Conservation (phyloP, 169 alveolate genomes). For the Plasmodium coatneyi region DNA sequence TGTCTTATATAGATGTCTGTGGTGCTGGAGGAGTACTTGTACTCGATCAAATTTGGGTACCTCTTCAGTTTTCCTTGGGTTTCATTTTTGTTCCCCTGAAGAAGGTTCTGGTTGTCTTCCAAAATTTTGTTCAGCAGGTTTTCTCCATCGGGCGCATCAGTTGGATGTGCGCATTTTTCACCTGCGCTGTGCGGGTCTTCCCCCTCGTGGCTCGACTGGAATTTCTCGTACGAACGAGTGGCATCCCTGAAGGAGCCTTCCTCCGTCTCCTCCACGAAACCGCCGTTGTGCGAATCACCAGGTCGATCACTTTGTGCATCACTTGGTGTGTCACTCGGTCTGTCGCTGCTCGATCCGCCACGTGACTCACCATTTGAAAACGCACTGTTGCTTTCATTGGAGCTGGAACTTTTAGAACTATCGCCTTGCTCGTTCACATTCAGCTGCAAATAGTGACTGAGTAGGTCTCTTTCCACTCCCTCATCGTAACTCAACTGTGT, state of each 20-base stretch:
- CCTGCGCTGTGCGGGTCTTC: not conserved
- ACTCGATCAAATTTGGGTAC: slow-evolving; percentile 18
- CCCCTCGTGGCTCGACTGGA: not conserved
- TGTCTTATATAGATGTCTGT: slow-evolving; percentile 51
- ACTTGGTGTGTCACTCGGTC: not conserved
- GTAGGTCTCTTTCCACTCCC: slow-evolving; percentile 5
- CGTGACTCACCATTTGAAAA: slow-evolving; percentile 7
- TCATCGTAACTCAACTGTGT: slow-evolving; percentile 48
- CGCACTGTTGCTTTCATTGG: not conserved
- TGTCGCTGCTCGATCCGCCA: not conserved
- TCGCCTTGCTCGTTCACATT: not conserved
- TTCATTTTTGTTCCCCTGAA: not conserved
- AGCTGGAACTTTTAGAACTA: not conserved
- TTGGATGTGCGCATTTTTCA: not conserved
- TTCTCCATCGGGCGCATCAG: slow-evolving; percentile 1
- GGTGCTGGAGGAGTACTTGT: slow-evolving; percentile 39
- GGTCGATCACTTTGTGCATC: not conserved
- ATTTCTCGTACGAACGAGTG: slow-evolving; percentile 1
- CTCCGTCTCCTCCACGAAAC: not conserved
- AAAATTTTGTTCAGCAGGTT: slow-evolving; percentile 28
- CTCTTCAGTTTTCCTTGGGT: not conserved
- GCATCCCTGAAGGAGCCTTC: not conserved
- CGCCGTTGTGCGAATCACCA: not conserved
- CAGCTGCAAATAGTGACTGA: not conserved
- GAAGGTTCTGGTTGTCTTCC: slow-evolving; percentile 8